A percentile compares a stretch with the other conserved stretches of the same genome.
These are phyloP conservation scores for Magnusiomyces sp. DNA, from an alignment of 1,139 yeast genomes.

Conservation along the genomic window DNA sequence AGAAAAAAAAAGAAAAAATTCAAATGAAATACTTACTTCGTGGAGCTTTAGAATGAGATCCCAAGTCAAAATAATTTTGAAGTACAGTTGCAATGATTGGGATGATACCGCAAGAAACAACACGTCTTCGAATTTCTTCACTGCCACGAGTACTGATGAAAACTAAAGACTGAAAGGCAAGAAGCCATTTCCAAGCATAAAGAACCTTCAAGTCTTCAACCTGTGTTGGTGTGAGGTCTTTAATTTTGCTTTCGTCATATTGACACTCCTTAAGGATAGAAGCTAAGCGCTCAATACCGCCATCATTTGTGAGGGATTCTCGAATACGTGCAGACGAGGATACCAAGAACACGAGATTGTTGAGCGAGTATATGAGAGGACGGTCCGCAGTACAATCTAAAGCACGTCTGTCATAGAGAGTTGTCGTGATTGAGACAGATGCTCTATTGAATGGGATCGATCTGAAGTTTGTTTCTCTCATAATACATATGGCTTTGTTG, in stretches of 20 bases:
- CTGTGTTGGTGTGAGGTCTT: slow-evolving; percentile 2
- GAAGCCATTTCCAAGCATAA: slow-evolving; percentile 93
- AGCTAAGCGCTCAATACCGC: slow-evolving; percentile 84
- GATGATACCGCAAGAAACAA: slow-evolving; percentile 84
- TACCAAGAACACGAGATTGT: slow-evolving; percentile 79
- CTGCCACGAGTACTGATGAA: slow-evolving; percentile 90
- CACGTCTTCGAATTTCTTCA: slow-evolving; percentile 72
- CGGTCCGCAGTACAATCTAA: slow-evolving; percentile 83
- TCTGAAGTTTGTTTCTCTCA: slow-evolving; percentile 89
- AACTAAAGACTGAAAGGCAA: slow-evolving; percentile 86
- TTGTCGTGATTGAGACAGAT: slow-evolving; percentile 79
- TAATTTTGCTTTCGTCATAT: slow-evolving; percentile 13
- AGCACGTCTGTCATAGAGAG: slow-evolving; percentile 86
- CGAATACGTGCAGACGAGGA: slow-evolving; percentile 83
- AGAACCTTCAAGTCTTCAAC: slow-evolving; percentile 35
- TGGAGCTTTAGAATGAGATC: slow-evolving; percentile 8
- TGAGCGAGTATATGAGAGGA: slow-evolving; percentile 85
- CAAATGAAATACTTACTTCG: slow-evolving; percentile 7
- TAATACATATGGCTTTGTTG: too few relatives aligned
- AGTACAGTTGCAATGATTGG: slow-evolving; percentile 87
- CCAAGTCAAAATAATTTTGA: slow-evolving; percentile 57
- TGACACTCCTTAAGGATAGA: slow-evolving; percentile 79
- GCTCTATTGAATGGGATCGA: slow-evolving; percentile 76
- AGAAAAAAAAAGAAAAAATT: not conserved
- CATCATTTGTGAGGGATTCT: slow-evolving; percentile 81